Conservation (phyloP, 805 yeast species). For the Candida stauntonica region DNA sequence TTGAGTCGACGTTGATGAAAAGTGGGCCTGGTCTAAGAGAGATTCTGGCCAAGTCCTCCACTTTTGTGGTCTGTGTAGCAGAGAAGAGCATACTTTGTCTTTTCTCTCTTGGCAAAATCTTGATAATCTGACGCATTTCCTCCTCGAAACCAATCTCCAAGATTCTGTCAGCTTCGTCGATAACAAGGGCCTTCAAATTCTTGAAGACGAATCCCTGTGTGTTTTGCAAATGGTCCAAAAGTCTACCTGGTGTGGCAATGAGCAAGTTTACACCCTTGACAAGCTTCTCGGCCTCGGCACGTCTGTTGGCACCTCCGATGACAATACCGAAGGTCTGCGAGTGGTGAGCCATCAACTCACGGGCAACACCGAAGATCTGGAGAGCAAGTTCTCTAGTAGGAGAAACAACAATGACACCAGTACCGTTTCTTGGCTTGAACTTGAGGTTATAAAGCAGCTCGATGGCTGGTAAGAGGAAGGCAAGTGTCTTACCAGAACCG, state of each 20-base stretch:
- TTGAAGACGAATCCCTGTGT: constrained; percentile 91
- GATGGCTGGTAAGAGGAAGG: constrained; percentile 92
- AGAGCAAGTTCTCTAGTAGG: constrained; percentile 98
- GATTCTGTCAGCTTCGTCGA: constrained; percentile 98
- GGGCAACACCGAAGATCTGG: constrained; percentile 96
- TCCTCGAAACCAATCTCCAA: constrained; percentile 98
- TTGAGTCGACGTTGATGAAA: constrained; percentile 89
- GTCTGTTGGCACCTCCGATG: constrained; percentile 97
- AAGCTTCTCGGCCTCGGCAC: constrained; percentile 95
- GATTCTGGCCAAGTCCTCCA: constrained; percentile 95
- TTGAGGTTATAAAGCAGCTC: constrained; percentile 85
- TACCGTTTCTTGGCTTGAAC: constrained; percentile 97
- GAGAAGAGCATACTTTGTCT: constrained; percentile 97
- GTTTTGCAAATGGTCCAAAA: constrained; percentile 94
- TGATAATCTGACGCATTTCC: constrained; percentile 96
- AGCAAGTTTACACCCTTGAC: constrained; percentile 89
- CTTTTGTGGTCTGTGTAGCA: constrained; percentile 99
- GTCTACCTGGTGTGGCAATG: constrained; percentile 97
- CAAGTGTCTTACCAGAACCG: constrained; percentile 97
- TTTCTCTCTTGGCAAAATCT: constrained; percentile 85
- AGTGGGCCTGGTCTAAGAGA: constrained; percentile 90
- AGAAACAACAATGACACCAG: constrained; percentile 92
- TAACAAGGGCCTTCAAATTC: constrained; percentile 87
- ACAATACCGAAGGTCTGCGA: constrained; percentile 95
- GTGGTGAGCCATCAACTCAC: constrained; percentile 79